Conservation (phyloP, 441 rosid genomes). For the Daphne laureola region DNA sequence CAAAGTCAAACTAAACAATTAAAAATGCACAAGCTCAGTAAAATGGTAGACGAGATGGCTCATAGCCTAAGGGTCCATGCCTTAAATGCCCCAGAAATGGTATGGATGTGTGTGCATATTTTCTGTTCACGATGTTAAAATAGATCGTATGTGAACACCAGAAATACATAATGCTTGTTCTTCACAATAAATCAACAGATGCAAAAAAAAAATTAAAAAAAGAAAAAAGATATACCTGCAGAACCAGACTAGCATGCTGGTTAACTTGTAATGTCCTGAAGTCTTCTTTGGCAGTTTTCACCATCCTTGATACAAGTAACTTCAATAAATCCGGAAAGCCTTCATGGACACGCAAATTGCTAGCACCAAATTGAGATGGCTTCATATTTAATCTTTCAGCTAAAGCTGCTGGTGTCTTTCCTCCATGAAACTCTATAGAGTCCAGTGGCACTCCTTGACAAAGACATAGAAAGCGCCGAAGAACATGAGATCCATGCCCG, state of each 20-base stretch:
- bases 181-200: too few species aligned
- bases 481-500: conserved; percentile 89
- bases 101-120: too few species aligned
- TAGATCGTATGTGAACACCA: too few species aligned
- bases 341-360: conserved; percentile 28
- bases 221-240: conserved; percentile 47
- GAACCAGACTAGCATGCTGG: conserved; percentile 78
- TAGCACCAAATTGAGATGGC: conserved; percentile 25
- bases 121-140: too few species aligned
- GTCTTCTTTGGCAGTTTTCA: conserved; percentile 42
- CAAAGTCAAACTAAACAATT: too few species aligned
- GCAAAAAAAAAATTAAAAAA: neutral
- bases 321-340: conserved; percentile 63
- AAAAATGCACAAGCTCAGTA: too few species aligned
- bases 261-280: conserved; percentile 47
- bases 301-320: conserved; percentile 51
- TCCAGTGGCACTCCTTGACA: conserved; percentile 76
- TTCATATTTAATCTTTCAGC: conserved; percentile 65
- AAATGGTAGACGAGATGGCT: too few species aligned
- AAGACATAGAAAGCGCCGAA: conserved; percentile 78
- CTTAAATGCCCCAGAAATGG: too few species aligned
- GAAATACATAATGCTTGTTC: too few species aligned
- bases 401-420: conserved; percentile 53
- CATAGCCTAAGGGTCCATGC: too few species aligned
- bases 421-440: conserved; percentile 58